These are phyloP conservation scores for Aspergillus sclerotioniger DNA, from an alignment of 495 filamentous ascomycete genomes.

Conservation along the genomic window DNA sequence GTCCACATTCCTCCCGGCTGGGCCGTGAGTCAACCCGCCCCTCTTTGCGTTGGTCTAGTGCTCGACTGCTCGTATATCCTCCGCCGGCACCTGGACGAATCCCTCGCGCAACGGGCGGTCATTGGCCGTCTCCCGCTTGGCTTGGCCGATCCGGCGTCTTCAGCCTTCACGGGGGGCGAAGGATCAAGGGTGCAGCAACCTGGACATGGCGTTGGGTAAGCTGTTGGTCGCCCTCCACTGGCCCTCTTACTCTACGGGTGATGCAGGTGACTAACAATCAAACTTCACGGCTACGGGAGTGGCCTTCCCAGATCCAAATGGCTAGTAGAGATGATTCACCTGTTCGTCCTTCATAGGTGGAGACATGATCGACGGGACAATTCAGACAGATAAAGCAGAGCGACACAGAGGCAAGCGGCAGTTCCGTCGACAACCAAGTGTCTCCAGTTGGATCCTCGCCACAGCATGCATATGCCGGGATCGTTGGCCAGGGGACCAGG, in stretches of 20 bases:
- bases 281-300: not conserved
- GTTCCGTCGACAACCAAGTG: not conserved
- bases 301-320: not conserved
- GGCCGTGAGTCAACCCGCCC: not conserved
- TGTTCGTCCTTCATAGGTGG: not conserved
- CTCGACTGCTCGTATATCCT: constrained; percentile 12
- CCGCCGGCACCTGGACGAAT: constrained; percentile 1
- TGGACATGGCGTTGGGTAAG: not conserved
- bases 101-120: not conserved
- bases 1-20: not conserved
- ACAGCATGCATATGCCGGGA: not conserved
- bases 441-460: not conserved
- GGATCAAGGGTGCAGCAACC: not conserved
- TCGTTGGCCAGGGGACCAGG: not conserved
- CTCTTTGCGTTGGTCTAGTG: not conserved
- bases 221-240: not conserved
- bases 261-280: not conserved
- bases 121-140: not conserved
- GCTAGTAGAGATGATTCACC: not conserved
- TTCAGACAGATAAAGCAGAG: not conserved
- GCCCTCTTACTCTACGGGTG: not conserved
- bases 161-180: constrained; percentile 4
- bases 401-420: not conserved
- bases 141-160: not conserved
- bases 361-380: not conserved